Evolutionary conservation across 345 rosid genomes (phyloP).

Genomic region (Eucalyptus pauciflora): DNA sequence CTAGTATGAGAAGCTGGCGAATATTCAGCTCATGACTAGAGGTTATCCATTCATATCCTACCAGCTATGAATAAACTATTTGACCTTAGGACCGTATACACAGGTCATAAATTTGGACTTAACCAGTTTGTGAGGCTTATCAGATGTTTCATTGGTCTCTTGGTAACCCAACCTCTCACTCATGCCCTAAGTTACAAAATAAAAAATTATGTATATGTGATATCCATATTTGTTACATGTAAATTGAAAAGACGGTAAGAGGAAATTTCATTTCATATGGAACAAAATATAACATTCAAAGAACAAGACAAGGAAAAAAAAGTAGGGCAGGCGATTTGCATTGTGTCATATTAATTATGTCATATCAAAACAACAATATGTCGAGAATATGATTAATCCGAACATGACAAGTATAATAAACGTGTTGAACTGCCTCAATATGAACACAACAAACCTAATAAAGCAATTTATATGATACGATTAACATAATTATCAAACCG

Average conservation of each 20-base stretch:
- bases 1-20: background rate
- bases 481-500: background rate
- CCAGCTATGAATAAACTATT: too few species aligned
- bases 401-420: background rate
- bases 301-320: background rate
- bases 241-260: background rate
- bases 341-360: background rate
- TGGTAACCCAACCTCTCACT: fast-evolving
- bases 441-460: background rate
- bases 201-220: too few species aligned
- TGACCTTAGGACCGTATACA: background rate
- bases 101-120: background rate
- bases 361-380: background rate
- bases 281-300: background rate
- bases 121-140: background rate
- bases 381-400: background rate
- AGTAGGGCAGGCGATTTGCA: fast-evolving
- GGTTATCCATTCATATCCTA: background rate
- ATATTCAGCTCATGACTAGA: background rate
- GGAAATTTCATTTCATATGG: background rate
- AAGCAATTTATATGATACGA: background rate
- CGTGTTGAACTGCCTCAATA: background rate
- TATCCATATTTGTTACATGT: too few species aligned
- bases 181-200: background rate
- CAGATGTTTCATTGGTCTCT: background rate